A percentile compares a stretch with the other conserved stretches of the same genome.
Evolutionary conservation across 2,329 filamentous ascomycete species (phyloP).

Genomic region (Penicillium sp.): DNA sequence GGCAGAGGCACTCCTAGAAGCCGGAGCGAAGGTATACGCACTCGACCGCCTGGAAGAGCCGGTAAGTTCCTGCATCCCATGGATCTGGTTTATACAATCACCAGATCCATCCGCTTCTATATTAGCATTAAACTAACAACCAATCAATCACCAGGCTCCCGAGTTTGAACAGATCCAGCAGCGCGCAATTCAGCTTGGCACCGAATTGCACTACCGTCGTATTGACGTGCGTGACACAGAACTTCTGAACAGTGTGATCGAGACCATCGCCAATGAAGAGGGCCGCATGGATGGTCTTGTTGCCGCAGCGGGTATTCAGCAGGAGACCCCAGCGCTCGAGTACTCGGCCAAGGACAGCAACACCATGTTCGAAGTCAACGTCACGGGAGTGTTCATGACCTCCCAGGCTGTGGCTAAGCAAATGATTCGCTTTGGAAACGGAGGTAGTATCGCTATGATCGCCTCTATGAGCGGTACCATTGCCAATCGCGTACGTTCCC

Average conservation of each 20-base stretch:
- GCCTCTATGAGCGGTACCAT: slow-evolving; percentile 55
- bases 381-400: slow-evolving; percentile 56
- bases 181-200: slow-evolving; percentile 57
- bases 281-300: slow-evolving; percentile 72
- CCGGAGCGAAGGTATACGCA: slow-evolving; percentile 54
- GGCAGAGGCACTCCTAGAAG: slow-evolving; percentile 64
- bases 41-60: slow-evolving; percentile 38
- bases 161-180: slow-evolving; percentile 59
- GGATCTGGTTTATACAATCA: background rate
- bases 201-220: slow-evolving; percentile 62
- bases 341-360: slow-evolving; percentile 58
- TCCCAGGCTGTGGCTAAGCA: slow-evolving; percentile 56
- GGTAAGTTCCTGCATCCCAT: slow-evolving; percentile 18
- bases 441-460: slow-evolving; percentile 55
- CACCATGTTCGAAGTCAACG: slow-evolving; percentile 54
- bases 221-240: slow-evolving; percentile 70
- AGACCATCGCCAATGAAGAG: slow-evolving; percentile 59
- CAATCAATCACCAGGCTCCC: slow-evolving; percentile 28
- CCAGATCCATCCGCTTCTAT: too few species aligned
- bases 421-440: slow-evolving; percentile 53
- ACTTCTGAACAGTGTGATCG: slow-evolving; percentile 58
- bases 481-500: slow-evolving; percentile 44
- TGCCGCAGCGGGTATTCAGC: slow-evolving; percentile 62
- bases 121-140: background rate
- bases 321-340: slow-evolving; percentile 73